Evolutionary conservation across 768 basidiomycete species (phyloP).

Genomic region (Leucocoprinus birnbaumii): DNA sequence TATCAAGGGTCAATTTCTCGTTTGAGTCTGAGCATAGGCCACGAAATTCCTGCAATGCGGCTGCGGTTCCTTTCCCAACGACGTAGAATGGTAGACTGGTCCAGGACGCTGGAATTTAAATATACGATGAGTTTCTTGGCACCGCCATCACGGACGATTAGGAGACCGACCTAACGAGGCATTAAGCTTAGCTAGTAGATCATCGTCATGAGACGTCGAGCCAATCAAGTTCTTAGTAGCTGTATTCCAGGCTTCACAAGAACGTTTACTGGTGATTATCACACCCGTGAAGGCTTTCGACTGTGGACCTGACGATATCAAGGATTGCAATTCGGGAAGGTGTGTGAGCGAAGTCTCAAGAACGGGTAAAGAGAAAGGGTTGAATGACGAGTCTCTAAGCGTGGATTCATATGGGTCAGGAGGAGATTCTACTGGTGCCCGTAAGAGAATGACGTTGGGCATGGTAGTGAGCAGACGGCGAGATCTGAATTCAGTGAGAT

Average conservation of each 20-base stretch:
- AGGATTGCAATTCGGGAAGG: conserved; percentile 36
- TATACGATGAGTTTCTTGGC: not conserved
- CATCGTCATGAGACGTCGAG: not conserved
- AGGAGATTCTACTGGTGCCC: conserved; percentile 32
- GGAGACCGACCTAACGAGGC: conserved; percentile 19
- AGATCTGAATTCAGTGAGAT: not conserved
- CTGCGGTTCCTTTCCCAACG: conserved; percentile 67
- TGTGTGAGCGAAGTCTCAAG: conserved; percentile 65
- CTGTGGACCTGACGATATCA: conserved; percentile 37
- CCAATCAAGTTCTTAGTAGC: conserved; percentile 29
- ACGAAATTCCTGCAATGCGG: conserved; percentile 36
- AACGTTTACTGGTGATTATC: conserved; percentile 76
- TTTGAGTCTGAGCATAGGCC: conserved; percentile 7
- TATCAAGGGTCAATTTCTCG: conserved; percentile 15
- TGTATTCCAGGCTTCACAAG: conserved; percentile 67
- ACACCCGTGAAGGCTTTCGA: conserved; percentile 47
- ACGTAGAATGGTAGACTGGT: conserved; percentile 67
- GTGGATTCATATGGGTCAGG: conserved; percentile 59
- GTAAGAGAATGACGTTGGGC: conserved; percentile 41
- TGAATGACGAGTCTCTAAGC: conserved; percentile 47
- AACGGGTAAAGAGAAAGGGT: conserved; percentile 60
- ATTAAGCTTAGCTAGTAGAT: not conserved
- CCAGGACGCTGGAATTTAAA: conserved; percentile 41
- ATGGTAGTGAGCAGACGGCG: conserved; percentile 14
- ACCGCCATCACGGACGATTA: not conserved